These are phyloP conservation scores for Trichoderma pleuroti DNA, from an alignment of 2,329 filamentous ascomycete genomes.

Conservation along the genomic window DNA sequence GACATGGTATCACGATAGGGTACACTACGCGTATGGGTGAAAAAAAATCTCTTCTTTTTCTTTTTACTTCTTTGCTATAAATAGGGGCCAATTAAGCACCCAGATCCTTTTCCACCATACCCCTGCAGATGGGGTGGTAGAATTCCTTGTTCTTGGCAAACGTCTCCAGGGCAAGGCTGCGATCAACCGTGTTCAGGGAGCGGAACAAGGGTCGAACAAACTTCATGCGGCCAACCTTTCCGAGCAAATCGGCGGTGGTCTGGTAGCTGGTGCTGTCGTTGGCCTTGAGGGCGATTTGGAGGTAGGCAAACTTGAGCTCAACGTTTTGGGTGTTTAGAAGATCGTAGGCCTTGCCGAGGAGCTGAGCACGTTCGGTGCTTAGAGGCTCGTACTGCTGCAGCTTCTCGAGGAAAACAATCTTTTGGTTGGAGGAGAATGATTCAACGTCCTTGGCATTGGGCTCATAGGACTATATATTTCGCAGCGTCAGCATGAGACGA, in stretches of 20 bases:
- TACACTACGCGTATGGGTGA: neutral
- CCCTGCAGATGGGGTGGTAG: constrained; percentile 90
- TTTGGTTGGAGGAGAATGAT: constrained; percentile 78
- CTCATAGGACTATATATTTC: constrained; percentile 47
- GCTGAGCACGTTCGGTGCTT: constrained; percentile 59
- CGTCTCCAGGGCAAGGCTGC: constrained; percentile 70
- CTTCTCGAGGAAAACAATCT: constrained; percentile 83
- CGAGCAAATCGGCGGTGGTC: constrained; percentile 70
- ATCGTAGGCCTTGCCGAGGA: constrained; percentile 72
- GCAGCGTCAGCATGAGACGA: neutral
- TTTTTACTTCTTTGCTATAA: neutral
- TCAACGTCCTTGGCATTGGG: constrained; percentile 67
- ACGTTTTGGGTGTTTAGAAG: constrained; percentile 76
- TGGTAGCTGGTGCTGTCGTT: constrained; percentile 66
- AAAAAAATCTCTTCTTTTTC: neutral
- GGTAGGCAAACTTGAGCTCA: constrained; percentile 79
- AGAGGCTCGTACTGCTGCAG: constrained; percentile 65
- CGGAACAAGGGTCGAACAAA: constrained; percentile 86
- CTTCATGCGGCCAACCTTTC: constrained; percentile 90
- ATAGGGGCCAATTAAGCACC: constrained; percentile 32
- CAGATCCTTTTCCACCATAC: constrained; percentile 83
- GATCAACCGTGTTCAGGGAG: constrained; percentile 69
- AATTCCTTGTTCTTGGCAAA: constrained; percentile 87
- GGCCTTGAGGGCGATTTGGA: constrained; percentile 72
- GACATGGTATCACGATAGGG: neutral